Evolutionary conservation across 208 protist genomes (phyloP), one percentile per base, ranked within the genome.

Genomic region (Willaertia magna): DNA sequence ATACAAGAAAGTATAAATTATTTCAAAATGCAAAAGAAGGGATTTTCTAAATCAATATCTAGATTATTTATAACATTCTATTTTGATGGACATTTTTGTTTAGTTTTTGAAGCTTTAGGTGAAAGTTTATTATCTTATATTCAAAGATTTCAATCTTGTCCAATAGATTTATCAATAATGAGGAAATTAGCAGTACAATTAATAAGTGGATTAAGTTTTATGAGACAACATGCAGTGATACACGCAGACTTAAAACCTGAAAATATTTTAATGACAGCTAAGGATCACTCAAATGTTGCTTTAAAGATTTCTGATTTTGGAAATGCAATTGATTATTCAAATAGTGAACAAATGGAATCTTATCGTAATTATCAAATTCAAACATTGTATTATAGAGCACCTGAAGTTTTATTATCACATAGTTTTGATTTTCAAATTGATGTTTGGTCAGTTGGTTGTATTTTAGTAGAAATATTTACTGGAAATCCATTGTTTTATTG

Each of bases 271-370:
- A 34, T 87, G 40, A 34, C 34, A 40, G 26, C 20, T 42, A 4
- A 11, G 34, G 22, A 49, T 51, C 39, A 79, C 4, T 39, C 11
- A 7, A n/a, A 16, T 49, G 4, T 49, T 16, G 4, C 12, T 42
- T 40, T 75, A 75, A 75, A 40, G 42, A 75, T 75, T 75, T 40
- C 34, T 76, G 86, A 89, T 74, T 90, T 89, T 67, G 88, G 88
- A n/a, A 61, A 12, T 75, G 88, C 88, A 43, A 81, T 78, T 18
- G 22, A 67, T 67, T 67, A 34, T 67, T 67, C 4, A 34, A 26
- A 67, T 67, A 22, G 34, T 34, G 6, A 67, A 34, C n/a, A 34
- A 34, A 34, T 67, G 34, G 22, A 67, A 34, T 67, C 22, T 7
- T 34, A 67, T n/a, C 26, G 12, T 9, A 26, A 26, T 34, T 7